Evolutionary conservation across 176 grass and related monocot species (phyloP), one percentile per base, ranked within the genome.

Genomic region (Musa schizocarpa): DNA sequence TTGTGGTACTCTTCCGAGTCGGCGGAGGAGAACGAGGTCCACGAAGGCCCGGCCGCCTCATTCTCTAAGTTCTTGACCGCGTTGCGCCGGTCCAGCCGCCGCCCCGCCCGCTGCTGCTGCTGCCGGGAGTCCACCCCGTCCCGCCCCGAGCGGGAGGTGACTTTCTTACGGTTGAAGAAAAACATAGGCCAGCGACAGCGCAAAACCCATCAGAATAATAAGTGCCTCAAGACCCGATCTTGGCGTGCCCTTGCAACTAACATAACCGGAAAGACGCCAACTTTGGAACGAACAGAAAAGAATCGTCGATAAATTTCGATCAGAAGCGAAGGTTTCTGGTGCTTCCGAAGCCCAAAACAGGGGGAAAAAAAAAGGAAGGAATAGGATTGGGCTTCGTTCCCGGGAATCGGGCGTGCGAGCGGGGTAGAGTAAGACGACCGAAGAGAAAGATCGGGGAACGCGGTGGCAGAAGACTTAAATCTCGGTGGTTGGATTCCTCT

Each of bases 41-140:
- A 23, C 3, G 77, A 53, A n/a, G 77, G 74, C 64, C 22, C 72
- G 24, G 12, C 72, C 25, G 52, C 53, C 21, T 81, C 80, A 82
- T 83, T 83, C 20, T 21, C 34, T 53, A 93, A 80, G 80, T 89
- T 50, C 80, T 93, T 93, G 9, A 74, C 79, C 11, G 90, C 90
- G 86, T 93, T 93, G 65, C 87, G 87, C 72, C 90, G 87, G 48
- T 85, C 90, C 19, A 93, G 82, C 58, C 9, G 22, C 50, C 51
- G 68, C 86, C 29, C 78, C 24, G 43, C 79, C 43, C 19, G 21
- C 57, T 21, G 73, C 23, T 48, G 29, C 59, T 26, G 34, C 61
- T 25, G 16, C 59, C 21, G 50, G 29, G 20, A 65, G 12, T 65
- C 43, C 75, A 66, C 66, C 48, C 10, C 48, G 11, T 48, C 61